Evolutionary conservation across 345 rosid genomes (phyloP).

Genomic region (Litchi chinensis): DNA sequence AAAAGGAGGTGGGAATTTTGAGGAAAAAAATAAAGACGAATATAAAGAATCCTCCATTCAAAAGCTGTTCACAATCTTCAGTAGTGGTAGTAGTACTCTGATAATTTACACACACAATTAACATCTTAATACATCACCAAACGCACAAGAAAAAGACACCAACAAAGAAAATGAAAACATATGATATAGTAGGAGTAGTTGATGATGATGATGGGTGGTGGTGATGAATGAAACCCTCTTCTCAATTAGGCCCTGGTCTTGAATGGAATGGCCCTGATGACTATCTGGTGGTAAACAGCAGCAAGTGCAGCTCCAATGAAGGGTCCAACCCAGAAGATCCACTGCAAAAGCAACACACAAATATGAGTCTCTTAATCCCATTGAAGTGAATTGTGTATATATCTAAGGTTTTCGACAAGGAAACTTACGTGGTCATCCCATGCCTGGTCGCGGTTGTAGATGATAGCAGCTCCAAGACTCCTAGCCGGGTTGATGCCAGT

Average conservation of each 20-base stretch:
- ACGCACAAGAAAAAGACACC: not conserved
- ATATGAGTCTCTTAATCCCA: not conserved
- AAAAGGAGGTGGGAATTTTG: not conserved
- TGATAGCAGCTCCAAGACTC: conserved; percentile 76
- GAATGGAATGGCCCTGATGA: conserved; percentile 77
- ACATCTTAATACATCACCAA: conserved; percentile 26
- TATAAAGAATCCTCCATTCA: conserved; percentile 26
- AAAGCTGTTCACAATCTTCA: conserved; percentile 8
- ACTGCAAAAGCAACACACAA: conserved; percentile 31
- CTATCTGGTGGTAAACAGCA: conserved; percentile 68
- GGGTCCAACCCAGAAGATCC: conserved; percentile 86
- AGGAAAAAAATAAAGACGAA: not conserved
- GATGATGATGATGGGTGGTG: not conserved
- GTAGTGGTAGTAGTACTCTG: conserved; percentile 11
- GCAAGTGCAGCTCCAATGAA: conserved; percentile 79
- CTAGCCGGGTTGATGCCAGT: conserved; percentile 77
- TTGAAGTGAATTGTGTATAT: too few relatives aligned
- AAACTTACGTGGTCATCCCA: conserved; percentile 62
- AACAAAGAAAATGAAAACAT: conserved; percentile 1
- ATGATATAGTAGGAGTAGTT: conserved; percentile 9
- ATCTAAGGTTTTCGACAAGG: not conserved
- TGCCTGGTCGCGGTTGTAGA: conserved; percentile 49
- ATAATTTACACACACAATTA: conserved; percentile 43
- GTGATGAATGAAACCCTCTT: not conserved
- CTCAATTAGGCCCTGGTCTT: conserved; percentile 48